These are phyloP conservation scores for Malassezia sympodialis DNA, from an alignment of 1,284 basidiomycete species.

Conservation along the genomic window DNA sequence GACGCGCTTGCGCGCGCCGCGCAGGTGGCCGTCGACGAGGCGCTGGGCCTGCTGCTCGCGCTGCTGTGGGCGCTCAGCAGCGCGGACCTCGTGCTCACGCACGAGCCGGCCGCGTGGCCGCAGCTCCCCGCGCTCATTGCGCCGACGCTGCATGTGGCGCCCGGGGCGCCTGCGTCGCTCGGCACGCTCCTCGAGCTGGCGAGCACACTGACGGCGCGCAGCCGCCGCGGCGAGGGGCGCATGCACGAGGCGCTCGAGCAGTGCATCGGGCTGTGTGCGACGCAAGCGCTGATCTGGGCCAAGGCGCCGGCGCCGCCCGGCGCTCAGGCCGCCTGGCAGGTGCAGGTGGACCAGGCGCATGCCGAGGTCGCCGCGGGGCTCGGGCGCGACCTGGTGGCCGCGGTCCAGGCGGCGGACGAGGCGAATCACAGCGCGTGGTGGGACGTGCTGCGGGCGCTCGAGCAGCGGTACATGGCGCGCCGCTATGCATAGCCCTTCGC, in stretches of 20 bases:
- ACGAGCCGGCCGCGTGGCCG: constrained; percentile 63
- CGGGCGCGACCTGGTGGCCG: constrained; percentile 15
- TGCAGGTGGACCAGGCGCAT: constrained; percentile 1
- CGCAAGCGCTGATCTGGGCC: constrained; percentile 15
- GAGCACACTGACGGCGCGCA: background rate
- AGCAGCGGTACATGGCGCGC: background rate
- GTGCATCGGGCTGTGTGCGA: constrained; percentile 10
- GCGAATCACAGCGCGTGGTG: background rate
- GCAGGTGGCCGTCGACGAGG: constrained; percentile 49
- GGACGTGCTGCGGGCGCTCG: constrained; percentile 1
- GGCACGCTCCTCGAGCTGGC: constrained; percentile 36
- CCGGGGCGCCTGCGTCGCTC: constrained; percentile 29
- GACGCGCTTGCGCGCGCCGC: constrained; percentile 54
- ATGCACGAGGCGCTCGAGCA: constrained; percentile 6
- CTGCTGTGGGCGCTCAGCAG: constrained; percentile 63
- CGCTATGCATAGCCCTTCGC: background rate
- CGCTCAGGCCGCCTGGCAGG: background rate
- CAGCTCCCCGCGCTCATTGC: constrained; percentile 50
- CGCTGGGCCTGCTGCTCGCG: constrained; percentile 49
- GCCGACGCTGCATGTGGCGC: constrained; percentile 28
- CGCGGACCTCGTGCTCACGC: constrained; percentile 60
- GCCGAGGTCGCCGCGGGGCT: constrained; percentile 14
- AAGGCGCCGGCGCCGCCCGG: background rate
- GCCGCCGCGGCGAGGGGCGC: background rate
- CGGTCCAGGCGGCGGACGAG: constrained; percentile 7